Conservation (phyloP, 2,329 filamentous ascomycete species). For the Neurospora sp. region DNA sequence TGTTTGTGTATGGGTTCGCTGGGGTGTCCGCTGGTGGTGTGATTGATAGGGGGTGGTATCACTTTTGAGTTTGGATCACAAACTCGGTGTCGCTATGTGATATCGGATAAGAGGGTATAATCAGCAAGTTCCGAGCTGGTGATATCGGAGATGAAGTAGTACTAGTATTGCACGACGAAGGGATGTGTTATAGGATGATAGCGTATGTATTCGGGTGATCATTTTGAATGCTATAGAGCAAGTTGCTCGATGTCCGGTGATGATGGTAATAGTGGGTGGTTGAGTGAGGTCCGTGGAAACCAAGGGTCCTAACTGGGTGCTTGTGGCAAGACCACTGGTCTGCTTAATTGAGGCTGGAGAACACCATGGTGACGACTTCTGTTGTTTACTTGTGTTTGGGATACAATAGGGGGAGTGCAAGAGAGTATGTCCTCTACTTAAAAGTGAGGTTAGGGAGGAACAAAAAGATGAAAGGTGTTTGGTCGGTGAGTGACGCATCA, state of each 20-base stretch:
- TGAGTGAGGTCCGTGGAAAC: not conserved
- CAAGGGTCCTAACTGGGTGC: not conserved
- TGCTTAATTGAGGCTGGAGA: not conserved
- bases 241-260: slow-evolving; percentile 5
- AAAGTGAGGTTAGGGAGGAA: not conserved
- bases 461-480: not conserved
- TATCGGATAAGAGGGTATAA: not conserved
- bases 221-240: slow-evolving; percentile 24
- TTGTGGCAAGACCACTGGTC: not conserved
- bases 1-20: not conserved
- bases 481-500: not conserved
- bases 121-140: not conserved
- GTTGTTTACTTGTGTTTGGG: not conserved
- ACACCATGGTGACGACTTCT: not conserved
- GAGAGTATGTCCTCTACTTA: not conserved
- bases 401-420: not conserved
- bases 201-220: slow-evolving; percentile 28
- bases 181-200: slow-evolving; percentile 14
- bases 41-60: too few relatives aligned
- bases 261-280: not conserved
- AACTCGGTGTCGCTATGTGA: not conserved
- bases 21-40: not conserved
- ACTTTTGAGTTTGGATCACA: too few relatives aligned
- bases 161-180: slow-evolving; percentile 18
- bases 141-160: slow-evolving; percentile 4